These are phyloP conservation scores for Mediolabrus comicus DNA, from an alignment of 108 stramenopile genomes.

Conservation along the genomic window DNA sequence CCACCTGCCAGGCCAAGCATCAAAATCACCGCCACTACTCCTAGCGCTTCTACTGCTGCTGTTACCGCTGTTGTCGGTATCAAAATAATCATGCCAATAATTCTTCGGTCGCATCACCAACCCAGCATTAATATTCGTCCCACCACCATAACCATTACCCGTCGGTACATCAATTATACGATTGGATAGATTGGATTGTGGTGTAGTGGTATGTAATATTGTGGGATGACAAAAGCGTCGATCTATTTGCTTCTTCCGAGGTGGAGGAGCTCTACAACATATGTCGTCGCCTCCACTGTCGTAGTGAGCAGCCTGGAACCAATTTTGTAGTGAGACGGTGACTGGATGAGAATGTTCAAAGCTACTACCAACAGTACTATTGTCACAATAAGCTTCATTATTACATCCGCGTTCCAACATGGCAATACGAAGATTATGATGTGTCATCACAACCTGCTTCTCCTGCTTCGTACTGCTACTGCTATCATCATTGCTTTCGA, in stretches of 20 bases:
- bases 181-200: constrained; percentile 22
- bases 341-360: constrained; percentile 28
- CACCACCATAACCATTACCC: constrained; percentile 66
- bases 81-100: constrained; percentile 33
- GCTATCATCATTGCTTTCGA: not conserved
- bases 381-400: not conserved
- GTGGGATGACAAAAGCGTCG: constrained; percentile 16
- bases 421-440: constrained; percentile 48
- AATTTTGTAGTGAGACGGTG: constrained; percentile 15
- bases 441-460: too few relatives aligned
- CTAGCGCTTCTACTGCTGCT: too few relatives aligned
- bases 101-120: constrained; percentile 54
- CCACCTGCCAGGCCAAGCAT: constrained; percentile 70
- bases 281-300: not conserved
- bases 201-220: constrained; percentile 29
- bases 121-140: constrained; percentile 77
- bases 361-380: not conserved
- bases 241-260: not conserved
- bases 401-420: constrained; percentile 61
- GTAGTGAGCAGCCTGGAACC: constrained; percentile 47
- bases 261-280: not conserved
- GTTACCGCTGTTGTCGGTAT: too few relatives aligned
- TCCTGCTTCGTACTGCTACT: too few relatives aligned
- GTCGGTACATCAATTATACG: constrained; percentile 58
- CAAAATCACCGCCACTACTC: too few relatives aligned